Percentiles rank a stretch among this genome's conserved stretches.
Evolutionary conservation across 176 grass and related monocot species (phyloP).

Genomic region (Thalia dealbata): DNA sequence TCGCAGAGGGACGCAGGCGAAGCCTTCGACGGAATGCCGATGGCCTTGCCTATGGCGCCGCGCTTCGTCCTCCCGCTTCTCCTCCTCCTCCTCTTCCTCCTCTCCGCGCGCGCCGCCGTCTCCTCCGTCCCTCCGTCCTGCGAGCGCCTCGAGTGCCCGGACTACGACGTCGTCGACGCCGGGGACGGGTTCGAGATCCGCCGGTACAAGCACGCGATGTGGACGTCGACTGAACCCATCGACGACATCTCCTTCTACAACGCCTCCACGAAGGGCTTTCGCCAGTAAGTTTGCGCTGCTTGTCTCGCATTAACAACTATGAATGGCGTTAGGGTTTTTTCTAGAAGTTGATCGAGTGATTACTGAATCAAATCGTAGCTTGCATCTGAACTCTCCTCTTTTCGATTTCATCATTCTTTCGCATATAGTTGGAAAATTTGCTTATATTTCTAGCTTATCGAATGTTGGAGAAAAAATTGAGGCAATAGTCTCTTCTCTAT

Average conservation of each 20-base stretch:
- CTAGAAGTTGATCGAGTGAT: background rate
- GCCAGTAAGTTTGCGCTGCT: constrained; percentile 33
- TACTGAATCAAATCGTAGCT: too few relatives aligned
- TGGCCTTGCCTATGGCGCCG: background rate
- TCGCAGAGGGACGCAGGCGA: background rate
- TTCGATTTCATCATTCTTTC: too few relatives aligned
- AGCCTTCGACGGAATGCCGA: background rate
- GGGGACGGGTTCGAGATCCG: constrained; percentile 93
- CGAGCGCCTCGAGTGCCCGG: constrained; percentile 91
- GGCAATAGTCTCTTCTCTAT: background rate
- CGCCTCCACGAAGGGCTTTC: constrained; percentile 65
- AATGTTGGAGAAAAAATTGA: background rate
- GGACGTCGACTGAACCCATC: constrained; percentile 61
- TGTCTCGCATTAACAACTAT: background rate
- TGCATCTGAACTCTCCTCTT: too few relatives aligned
- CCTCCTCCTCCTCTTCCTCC: constrained; percentile 13
- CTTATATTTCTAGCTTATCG: too few relatives aligned
- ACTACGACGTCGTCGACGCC: constrained; percentile 70
- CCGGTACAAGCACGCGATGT: constrained; percentile 51
- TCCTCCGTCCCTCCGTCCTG: constrained; percentile 47
- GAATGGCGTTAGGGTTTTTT: background rate
- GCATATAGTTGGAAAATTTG: too few relatives aligned
- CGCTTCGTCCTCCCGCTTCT: background rate
- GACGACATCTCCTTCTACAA: constrained; percentile 88
- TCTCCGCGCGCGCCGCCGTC: background rate